phyloP scores from a whole-genome alignment of 805 yeast species.

The Suhomyces canberraensis region DNA sequence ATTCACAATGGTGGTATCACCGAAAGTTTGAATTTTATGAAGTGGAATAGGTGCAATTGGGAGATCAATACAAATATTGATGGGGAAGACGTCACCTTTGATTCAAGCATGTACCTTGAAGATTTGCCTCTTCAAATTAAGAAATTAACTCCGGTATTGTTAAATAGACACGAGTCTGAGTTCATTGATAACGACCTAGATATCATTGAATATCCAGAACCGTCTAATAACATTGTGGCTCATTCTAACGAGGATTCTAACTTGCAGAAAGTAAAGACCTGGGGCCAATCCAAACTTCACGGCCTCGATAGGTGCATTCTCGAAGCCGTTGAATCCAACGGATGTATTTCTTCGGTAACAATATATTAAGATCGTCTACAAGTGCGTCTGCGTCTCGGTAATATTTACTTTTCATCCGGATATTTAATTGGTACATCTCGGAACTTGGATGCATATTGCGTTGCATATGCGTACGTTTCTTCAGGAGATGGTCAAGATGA shows the following conservation, averaged over 20 bases:
- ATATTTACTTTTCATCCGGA: no score
- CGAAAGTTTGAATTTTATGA: conserved; percentile 52
- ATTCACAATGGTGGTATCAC: conserved; percentile 50
- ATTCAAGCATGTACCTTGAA: conserved; percentile 29
- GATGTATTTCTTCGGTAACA: conserved; percentile 36
- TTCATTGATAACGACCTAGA: conserved; percentile 36
- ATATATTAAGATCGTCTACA: conserved; percentile 32
- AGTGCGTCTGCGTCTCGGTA: no score
- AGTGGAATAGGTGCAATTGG: conserved; percentile 52
- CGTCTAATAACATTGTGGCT: conserved; percentile 12
- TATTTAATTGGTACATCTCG: no score
- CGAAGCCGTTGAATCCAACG: conserved; percentile 40
- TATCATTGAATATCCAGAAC: conserved; percentile 18
- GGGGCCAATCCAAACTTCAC: conserved; percentile 43
- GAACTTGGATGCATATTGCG: no score
- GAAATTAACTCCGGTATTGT: conserved; percentile 30
- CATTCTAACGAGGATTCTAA: conserved; percentile 5
- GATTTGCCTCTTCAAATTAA: conserved; percentile 22
- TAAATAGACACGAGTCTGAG: conserved; percentile 40
- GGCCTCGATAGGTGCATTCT: conserved; percentile 40
- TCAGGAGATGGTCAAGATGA: not conserved
- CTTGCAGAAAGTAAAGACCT: conserved; percentile 23
- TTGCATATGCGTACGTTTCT: no score
- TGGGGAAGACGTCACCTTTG: conserved; percentile 10
- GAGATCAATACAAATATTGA: conserved; percentile 17